Percentiles rank a stretch among this genome's conserved stretches.
Conservation (phyloP, 805 yeast species). For the Saturnispora diversa region DNA sequence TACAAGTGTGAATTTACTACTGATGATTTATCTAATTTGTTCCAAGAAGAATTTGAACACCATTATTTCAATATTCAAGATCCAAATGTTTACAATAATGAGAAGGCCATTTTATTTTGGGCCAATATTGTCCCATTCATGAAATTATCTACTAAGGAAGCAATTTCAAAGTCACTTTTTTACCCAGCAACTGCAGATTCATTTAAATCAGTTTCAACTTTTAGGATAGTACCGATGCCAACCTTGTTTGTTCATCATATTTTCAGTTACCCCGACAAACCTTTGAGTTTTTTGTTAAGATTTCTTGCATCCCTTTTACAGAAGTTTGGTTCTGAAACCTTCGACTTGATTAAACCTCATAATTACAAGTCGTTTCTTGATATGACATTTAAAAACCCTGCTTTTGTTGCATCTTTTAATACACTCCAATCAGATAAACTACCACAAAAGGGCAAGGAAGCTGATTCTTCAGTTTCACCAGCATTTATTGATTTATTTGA, state of each 20-base stretch:
- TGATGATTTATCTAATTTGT: constrained; percentile 29
- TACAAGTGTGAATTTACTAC: constrained; percentile 14
- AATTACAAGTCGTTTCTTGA: constrained; percentile 52
- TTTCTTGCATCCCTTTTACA: constrained; percentile 39
- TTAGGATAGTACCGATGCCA: constrained; percentile 31
- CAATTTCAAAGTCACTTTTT: constrained; percentile 27
- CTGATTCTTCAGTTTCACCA: constrained; percentile 16
- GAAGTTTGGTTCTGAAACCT: constrained; percentile 39
- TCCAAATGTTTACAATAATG: constrained; percentile 39
- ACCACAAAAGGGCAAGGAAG: constrained; percentile 4
- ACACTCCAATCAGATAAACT: constrained; percentile 12
- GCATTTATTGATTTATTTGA: constrained; percentile 37
- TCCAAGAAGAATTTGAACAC: constrained; percentile 47
- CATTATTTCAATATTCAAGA: constrained; percentile 49
- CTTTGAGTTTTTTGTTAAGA: constrained; percentile 49
- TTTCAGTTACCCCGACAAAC: constrained; percentile 40
- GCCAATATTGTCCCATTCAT: constrained; percentile 31
- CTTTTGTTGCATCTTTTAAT: constrained; percentile 33
- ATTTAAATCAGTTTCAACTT: constrained; percentile 18
- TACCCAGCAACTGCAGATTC: constrained; percentile 23
- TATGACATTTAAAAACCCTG: constrained; percentile 48
- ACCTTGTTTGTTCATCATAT: constrained; percentile 43
- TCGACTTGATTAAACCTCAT: constrained; percentile 47
- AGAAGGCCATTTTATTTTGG: constrained; percentile 42
- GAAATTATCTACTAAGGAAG: constrained; percentile 28